Base-by-base conservation (phyloP, 2,329 filamentous ascomycete species). In the Bipolaris sorokiniana region DNA sequence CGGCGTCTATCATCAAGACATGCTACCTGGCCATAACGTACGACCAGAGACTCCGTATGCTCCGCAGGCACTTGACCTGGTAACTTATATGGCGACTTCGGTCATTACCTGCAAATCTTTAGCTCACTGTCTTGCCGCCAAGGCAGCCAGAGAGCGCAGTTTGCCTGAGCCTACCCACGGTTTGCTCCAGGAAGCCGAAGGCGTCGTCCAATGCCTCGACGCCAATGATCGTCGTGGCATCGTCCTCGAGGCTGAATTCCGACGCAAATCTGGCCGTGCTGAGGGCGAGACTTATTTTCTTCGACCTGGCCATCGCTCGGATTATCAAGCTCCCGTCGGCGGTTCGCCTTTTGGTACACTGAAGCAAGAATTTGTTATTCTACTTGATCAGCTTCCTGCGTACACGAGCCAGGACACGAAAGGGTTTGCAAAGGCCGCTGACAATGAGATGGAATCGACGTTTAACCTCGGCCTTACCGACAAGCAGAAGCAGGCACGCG, bases 391-490 rank as follows among this genome's bases (percentile, higher is more conserved):
- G 64, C 48, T 96, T 90, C 77, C 83, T 80, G 50, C 76, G 78
- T 70, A 70, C 31, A 53, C 44, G 22, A 67, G 51, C 41, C 49
- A 58, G 16, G 59, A 64, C 6, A 55, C 63, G n/a, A 51, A 48
- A 0, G 61, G 56, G 0, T 28, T 60, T 5, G 59, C 33, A 79
- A 82, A 2, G 11, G 61, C 56, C 6, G 59, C 60, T 6, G 62
- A 49, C 3, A 49, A 68, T 16, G 76, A 69, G 1, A 78, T 71
- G 2, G 75, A 69, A 3, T 89, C 90, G 9, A 97, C 94, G 0
- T 99, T 99, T 73, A 89, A 90, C 63, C 78, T 99, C 3, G 88
- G 89, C 0, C 79, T 99, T 57, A 98, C 94, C 16, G 94, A 97
- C 57, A 92, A 95, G 80, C 95, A 99, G 79, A 85, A 90, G 67